Evolutionary conservation across 1,284 basidiomycete species (phyloP).

Genomic region (Sanghuangporus baumii): DNA sequence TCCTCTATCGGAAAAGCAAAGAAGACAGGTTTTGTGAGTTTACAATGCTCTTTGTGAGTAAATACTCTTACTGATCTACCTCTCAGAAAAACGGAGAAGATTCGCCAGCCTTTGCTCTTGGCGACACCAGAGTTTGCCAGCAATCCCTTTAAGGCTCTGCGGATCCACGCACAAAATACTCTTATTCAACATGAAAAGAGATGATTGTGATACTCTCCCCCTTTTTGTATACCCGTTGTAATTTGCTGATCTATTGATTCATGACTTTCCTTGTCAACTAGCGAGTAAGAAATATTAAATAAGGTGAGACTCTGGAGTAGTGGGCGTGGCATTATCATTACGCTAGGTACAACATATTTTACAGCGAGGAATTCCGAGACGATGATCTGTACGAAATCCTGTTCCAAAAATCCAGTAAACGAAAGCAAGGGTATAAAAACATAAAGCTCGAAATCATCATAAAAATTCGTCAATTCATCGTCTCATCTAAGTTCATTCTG

Average conservation of each 20-base stretch:
- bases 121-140: slow-evolving; percentile 58
- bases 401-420: slow-evolving; percentile 1
- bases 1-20: slow-evolving; percentile 58
- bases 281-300: too few relatives aligned
- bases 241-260: neutral
- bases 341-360: slow-evolving; percentile 17
- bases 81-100: slow-evolving; percentile 56
- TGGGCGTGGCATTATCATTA: slow-evolving; percentile 6
- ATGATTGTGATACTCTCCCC: neutral
- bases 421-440: slow-evolving; percentile 10
- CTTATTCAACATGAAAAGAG: slow-evolving; percentile 44
- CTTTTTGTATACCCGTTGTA: neutral
- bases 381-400: slow-evolving; percentile 6
- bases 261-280: too few relatives aligned
- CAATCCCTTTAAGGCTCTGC: slow-evolving; percentile 75
- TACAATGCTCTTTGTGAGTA: neutral
- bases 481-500: neutral
- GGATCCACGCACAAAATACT: slow-evolving; percentile 76
- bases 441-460: slow-evolving; percentile 1
- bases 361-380: slow-evolving; percentile 10
- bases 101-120: slow-evolving; percentile 68
- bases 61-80: neutral
- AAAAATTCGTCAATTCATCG: slow-evolving; percentile 17
- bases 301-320: too few relatives aligned
- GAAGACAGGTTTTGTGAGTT: slow-evolving; percentile 61